Evolutionary conservation across 2,329 filamentous ascomycete genomes (phyloP).

Genomic region (Rhinocladiella similis): DNA sequence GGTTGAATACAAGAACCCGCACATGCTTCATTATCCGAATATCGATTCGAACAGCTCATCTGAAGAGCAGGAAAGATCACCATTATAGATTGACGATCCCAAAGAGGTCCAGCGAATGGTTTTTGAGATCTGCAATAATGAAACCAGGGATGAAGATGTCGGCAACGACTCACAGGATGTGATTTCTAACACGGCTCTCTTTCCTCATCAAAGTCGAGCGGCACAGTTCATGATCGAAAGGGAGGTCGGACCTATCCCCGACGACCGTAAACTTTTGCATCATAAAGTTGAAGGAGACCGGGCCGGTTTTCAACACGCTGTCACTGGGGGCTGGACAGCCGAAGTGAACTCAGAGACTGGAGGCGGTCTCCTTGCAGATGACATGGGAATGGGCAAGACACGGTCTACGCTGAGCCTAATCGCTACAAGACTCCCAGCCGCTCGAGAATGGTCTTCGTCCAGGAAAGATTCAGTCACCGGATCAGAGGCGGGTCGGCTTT

Average conservation of each 20-base stretch:
- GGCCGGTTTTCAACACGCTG: constrained; percentile 37
- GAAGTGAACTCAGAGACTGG: constrained; percentile 30
- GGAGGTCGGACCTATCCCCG: constrained; percentile 33
- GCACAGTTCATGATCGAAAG: constrained; percentile 24
- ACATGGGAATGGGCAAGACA: constrained; percentile 63
- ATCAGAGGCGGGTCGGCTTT: constrained; percentile 16
- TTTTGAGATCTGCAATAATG: no score
- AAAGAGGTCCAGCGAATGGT: no score
- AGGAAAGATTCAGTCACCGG: constrained; percentile 17
- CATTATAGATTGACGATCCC: no score
- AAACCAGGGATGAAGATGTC: no score
- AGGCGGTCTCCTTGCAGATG: constrained; percentile 58
- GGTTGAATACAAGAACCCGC: no score
- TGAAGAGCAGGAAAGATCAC: no score
- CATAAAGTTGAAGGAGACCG: constrained; percentile 26
- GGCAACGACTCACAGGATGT: no score
- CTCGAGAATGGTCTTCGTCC: constrained; percentile 41
- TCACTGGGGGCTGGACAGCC: constrained; percentile 39
- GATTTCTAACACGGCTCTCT: no score
- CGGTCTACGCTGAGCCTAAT: constrained; percentile 54
- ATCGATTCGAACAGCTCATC: no score
- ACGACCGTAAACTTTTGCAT: constrained; percentile 33
- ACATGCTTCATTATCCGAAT: no score
- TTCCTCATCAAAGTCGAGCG: constrained; percentile 21
- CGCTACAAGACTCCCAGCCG: constrained; percentile 41